phyloP scores from a whole-genome alignment of 139 green algal genomes.

The Edaphochlamys debaryana region DNA sequence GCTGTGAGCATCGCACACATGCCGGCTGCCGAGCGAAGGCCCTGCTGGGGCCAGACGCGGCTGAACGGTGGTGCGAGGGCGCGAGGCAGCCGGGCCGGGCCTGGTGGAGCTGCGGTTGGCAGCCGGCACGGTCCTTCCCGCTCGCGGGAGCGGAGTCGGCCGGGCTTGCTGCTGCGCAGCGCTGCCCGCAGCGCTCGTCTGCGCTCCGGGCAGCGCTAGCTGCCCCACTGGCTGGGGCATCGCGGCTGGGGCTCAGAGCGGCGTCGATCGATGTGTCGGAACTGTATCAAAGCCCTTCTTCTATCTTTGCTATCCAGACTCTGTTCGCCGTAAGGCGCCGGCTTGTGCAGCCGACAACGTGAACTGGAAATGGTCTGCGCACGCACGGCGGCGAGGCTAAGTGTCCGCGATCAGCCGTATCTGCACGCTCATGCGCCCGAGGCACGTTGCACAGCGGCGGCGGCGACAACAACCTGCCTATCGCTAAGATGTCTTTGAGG shows the following conservation, averaged over 20 bases:
- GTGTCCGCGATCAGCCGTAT: too few species aligned
- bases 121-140: neutral
- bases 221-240: slow-evolving; percentile 32
- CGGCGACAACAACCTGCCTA: too few species aligned
- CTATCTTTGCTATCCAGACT: neutral
- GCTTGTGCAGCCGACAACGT: slow-evolving; percentile 9
- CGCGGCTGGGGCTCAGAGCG: too few species aligned
- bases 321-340: neutral
- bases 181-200: neutral
- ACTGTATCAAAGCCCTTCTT: neutral
- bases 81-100: neutral
- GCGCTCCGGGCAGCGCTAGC: slow-evolving; percentile 24
- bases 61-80: neutral
- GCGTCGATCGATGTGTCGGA: slow-evolving; percentile 20
- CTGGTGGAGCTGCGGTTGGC: neutral
- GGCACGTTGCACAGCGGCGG: too few species aligned
- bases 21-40: slow-evolving; percentile 25
- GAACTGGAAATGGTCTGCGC: too few species aligned
- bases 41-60: slow-evolving; percentile 15
- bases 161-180: neutral
- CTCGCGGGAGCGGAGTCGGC: neutral
- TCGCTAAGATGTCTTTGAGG: too few species aligned
- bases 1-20: slow-evolving; percentile 46
- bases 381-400: too few species aligned
- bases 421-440: too few species aligned